phyloP scores from a whole-genome alignment of 345 rosid species.

The Orychophragmus violaceus region DNA sequence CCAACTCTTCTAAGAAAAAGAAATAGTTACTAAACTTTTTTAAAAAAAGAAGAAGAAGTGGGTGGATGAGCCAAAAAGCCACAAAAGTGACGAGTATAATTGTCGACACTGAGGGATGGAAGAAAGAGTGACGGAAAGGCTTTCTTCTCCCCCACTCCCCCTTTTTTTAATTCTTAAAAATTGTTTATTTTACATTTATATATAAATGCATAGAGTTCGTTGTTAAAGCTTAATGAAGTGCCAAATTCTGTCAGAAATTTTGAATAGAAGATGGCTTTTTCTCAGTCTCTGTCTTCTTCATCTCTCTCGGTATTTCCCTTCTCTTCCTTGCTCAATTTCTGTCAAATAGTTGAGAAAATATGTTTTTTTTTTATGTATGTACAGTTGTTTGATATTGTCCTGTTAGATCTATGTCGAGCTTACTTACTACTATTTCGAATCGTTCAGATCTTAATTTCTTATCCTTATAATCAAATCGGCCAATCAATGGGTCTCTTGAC shows the following conservation, averaged over 20 bases:
- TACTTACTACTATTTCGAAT: background rate
- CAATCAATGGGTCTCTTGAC: background rate
- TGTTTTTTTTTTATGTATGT: too few relatives aligned
- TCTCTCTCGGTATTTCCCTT: constrained; percentile 11
- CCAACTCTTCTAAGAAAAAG: background rate
- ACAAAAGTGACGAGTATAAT: constrained; percentile 9
- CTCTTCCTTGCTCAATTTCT: too few relatives aligned
- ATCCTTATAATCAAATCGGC: background rate
- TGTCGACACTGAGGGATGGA: background rate
- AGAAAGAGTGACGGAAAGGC: constrained; percentile 2
- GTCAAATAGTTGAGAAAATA: too few relatives aligned
- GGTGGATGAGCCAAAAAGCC: background rate
- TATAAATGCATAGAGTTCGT: background rate
- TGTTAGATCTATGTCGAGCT: background rate
- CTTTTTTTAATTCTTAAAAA: background rate
- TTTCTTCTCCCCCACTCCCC: constrained; percentile 23
- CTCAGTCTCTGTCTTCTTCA: constrained; percentile 34
- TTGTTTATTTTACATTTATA: background rate
- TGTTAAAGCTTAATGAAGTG: constrained; percentile 29
- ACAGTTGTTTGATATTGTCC: constrained; percentile 2
- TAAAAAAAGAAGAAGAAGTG: too few relatives aligned
- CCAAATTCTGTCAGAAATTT: constrained; percentile 11
- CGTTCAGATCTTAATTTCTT: constrained; percentile 14
- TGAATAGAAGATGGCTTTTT: constrained; percentile 47
- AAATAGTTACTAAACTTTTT: too few relatives aligned